phyloP scores from a whole-genome alignment of 768 basidiomycete species.

The Cystoderma amianthinum region DNA sequence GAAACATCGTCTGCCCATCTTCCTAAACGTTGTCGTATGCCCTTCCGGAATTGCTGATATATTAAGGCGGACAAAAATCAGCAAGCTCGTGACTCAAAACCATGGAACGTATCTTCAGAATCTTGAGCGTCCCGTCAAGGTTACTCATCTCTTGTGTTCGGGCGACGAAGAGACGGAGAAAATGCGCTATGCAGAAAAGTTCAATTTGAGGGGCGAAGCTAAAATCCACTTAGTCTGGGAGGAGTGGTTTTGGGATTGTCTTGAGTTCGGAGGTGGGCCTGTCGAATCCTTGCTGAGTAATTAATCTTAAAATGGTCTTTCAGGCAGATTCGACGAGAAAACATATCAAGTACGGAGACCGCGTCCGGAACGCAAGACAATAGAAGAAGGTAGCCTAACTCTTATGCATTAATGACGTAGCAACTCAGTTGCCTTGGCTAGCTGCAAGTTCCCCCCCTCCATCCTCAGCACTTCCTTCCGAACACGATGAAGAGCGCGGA shows the following conservation, averaged over 20 bases:
- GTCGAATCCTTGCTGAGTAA: slow-evolving; percentile 3
- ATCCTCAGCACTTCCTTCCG: slow-evolving; percentile 8
- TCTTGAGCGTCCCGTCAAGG: slow-evolving; percentile 69
- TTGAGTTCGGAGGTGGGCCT: slow-evolving; percentile 60
- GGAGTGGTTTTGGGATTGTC: slow-evolving; percentile 94
- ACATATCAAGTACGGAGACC: slow-evolving; percentile 53
- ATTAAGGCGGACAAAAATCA: slow-evolving; percentile 53
- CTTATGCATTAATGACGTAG: not conserved
- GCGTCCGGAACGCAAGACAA: slow-evolving; percentile 45
- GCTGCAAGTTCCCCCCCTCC: slow-evolving; percentile 14
- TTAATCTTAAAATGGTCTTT: not conserved
- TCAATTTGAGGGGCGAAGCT: slow-evolving; percentile 63
- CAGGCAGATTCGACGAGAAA: slow-evolving; percentile 60
- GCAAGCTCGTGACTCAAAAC: slow-evolving; percentile 46
- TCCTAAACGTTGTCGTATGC: slow-evolving; percentile 63
- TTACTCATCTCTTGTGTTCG: slow-evolving; percentile 82
- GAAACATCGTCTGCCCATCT: slow-evolving; percentile 62
- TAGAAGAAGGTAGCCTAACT: slow-evolving; percentile 9
- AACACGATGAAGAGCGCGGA: not conserved
- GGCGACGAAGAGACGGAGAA: slow-evolving; percentile 66
- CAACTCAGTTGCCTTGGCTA: not conserved
- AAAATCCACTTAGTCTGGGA: slow-evolving; percentile 83
- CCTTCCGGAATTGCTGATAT: slow-evolving; percentile 72
- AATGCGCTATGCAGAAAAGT: slow-evolving; percentile 72
- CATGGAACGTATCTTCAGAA: slow-evolving; percentile 70